Conservation (phyloP, 257 asterid genomes). For the Ballota nigra region DNA sequence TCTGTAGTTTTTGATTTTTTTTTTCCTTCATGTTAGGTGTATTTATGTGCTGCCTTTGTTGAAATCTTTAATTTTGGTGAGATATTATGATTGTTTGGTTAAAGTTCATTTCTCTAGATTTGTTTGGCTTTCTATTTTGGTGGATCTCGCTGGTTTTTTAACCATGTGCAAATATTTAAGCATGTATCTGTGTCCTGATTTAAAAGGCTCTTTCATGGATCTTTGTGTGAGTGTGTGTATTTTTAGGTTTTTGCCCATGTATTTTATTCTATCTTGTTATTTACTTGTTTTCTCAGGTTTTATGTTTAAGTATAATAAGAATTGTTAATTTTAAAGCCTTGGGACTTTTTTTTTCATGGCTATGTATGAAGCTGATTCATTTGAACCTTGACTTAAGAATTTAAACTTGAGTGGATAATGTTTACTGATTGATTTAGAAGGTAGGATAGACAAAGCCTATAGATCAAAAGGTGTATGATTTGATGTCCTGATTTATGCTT, state of each 20-base stretch:
- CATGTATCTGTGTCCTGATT: neutral
- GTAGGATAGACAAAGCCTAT: neutral
- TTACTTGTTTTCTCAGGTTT: neutral
- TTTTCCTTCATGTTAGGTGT: neutral
- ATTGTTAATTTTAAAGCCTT: slow-evolving; percentile 3
- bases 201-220: neutral
- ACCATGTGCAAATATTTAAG: neutral
- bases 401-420: neutral
- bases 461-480: neutral
- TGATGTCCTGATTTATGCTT: slow-evolving; percentile 5
- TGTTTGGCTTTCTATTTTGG: neutral
- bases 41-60: neutral
- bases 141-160: slow-evolving; percentile 17
- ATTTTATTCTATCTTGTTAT: neutral
- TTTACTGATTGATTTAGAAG: neutral
- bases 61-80: neutral
- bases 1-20: neutral
- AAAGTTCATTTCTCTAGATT: slow-evolving; percentile 17
- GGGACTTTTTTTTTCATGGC: neutral
- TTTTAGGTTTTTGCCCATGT: neutral
- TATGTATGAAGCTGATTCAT: neutral
- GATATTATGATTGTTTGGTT: neutral
- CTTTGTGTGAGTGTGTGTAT: neutral
- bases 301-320: neutral
- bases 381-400: neutral